Evolutionary conservation across 768 basidiomycete genomes (phyloP).

Genomic region (Cystofilobasidium ferigula): DNA sequence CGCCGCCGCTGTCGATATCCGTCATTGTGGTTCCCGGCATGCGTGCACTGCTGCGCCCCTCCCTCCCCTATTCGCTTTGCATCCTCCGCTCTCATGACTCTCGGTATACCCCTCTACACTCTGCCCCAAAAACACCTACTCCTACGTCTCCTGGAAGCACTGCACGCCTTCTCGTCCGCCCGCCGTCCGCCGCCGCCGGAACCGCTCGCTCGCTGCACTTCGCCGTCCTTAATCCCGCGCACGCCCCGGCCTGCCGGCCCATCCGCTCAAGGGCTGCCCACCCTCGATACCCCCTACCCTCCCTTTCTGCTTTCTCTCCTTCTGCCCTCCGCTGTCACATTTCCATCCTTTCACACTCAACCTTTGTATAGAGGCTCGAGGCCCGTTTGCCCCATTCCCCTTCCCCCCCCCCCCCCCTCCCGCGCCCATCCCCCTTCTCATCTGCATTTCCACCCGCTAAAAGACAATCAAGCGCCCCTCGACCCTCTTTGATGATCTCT

Average conservation of each 20-base stretch:
- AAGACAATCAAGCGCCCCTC: neutral
- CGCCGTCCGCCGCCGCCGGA: too few relatives aligned
- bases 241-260: too few relatives aligned
- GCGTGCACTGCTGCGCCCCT: too few relatives aligned
- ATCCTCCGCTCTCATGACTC: neutral
- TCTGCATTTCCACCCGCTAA: neutral
- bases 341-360: neutral
- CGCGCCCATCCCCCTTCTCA: neutral
- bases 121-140: too few relatives aligned
- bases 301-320: neutral
- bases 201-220: too few relatives aligned
- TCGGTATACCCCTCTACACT: too few relatives aligned
- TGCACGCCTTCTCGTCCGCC: too few relatives aligned
- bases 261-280: too few relatives aligned
- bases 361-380: neutral
- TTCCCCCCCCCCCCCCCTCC: too few relatives aligned
- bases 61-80: neutral
- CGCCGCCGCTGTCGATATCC: neutral
- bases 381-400: neutral
- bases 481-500: neutral
- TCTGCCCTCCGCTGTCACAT: too few relatives aligned
- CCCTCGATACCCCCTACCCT: neutral
- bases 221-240: too few relatives aligned
- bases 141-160: too few relatives aligned
- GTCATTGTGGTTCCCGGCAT: neutral